Percentiles rank a stretch among this genome's conserved stretches.
Conservation (phyloP, 2,329 filamentous ascomycete species). For the Cordyceps tenuipes region DNA sequence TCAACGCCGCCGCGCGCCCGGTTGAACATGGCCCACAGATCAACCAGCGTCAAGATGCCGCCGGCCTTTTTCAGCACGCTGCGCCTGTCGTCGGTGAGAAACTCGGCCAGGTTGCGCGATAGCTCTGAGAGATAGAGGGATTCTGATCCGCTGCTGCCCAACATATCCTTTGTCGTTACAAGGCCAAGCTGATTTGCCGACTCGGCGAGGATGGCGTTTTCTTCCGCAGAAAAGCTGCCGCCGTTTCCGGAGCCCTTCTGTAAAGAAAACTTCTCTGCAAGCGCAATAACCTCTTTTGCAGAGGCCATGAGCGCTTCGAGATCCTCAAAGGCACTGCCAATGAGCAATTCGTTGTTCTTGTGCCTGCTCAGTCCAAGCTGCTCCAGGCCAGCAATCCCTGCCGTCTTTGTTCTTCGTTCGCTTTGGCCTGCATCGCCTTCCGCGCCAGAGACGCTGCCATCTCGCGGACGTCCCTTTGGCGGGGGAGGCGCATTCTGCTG, state of each 20-base stretch:
- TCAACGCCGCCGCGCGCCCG: constrained; percentile 87
- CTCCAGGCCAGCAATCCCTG: constrained; percentile 88
- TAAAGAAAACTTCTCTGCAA: constrained; percentile 78
- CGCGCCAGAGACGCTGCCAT: constrained; percentile 24
- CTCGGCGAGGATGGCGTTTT: constrained; percentile 67
- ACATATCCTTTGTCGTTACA: constrained; percentile 91
- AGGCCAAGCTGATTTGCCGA: constrained; percentile 73
- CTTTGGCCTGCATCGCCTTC: constrained; percentile 20
- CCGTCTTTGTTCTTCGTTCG: constrained; percentile 45
- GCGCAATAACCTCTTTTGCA: constrained; percentile 88
- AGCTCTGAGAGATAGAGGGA: constrained; percentile 85
- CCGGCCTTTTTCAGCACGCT: constrained; percentile 72
- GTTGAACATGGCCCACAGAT: constrained; percentile 93
- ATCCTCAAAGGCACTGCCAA: constrained; percentile 91
- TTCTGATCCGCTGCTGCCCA: constrained; percentile 64
- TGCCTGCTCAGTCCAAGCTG: constrained; percentile 74
- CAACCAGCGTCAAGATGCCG: constrained; percentile 81
- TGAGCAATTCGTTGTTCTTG: constrained; percentile 87
- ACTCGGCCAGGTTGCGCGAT: constrained; percentile 77
- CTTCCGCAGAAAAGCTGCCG: constrained; percentile 56
- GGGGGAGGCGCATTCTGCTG: constrained; percentile 82
- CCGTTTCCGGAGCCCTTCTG: constrained; percentile 53
- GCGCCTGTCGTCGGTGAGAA: constrained; percentile 74
- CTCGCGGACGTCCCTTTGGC: constrained; percentile 49
- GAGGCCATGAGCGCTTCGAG: constrained; percentile 95